Percentiles rank a stretch among this genome's conserved stretches.
Evolutionary conservation across 192 early-diverging fungal species (phyloP).

Genomic region (Haplosporangium gracile): DNA sequence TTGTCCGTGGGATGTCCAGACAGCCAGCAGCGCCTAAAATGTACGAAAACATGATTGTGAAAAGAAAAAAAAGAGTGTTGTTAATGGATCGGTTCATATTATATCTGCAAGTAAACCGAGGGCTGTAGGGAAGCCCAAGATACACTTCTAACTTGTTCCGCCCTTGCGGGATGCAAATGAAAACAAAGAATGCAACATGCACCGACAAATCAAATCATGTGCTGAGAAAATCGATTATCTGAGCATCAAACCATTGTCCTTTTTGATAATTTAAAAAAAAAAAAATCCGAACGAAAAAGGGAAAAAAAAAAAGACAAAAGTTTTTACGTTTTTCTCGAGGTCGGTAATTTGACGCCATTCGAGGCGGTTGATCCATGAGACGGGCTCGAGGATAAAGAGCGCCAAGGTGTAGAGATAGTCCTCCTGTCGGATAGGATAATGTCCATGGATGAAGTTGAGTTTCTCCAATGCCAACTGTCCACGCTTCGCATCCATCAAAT

Average conservation of each 20-base stretch:
- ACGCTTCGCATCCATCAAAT: conserved; percentile 29
- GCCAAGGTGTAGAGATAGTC: conserved; percentile 60
- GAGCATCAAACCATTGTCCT: neutral
- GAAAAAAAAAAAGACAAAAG: neutral
- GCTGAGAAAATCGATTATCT: neutral
- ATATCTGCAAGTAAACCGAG: no score
- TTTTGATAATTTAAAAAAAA: no score
- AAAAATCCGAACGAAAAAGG: neutral
- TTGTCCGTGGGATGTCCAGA: conserved; percentile 21
- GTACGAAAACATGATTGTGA: neutral
- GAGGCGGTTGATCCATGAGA: conserved; percentile 36
- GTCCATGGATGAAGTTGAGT: conserved; percentile 60
- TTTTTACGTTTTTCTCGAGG: conserved; percentile 61
- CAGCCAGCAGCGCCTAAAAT: conserved; percentile 8
- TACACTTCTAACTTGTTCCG: no score
- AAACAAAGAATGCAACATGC: neutral
- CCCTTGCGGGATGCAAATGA: neutral
- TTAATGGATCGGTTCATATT: no score
- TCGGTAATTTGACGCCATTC: conserved; percentile 58
- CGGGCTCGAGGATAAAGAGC: conserved; percentile 52
- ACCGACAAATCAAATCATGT: neutral
- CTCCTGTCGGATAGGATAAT: conserved; percentile 59
- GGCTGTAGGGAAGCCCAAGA: no score
- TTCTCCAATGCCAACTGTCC: conserved; percentile 32
- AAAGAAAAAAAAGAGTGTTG: no score